Evolutionary conservation across 179 eudicot species (phyloP).

Genomic region (Spinacia oleracea): DNA sequence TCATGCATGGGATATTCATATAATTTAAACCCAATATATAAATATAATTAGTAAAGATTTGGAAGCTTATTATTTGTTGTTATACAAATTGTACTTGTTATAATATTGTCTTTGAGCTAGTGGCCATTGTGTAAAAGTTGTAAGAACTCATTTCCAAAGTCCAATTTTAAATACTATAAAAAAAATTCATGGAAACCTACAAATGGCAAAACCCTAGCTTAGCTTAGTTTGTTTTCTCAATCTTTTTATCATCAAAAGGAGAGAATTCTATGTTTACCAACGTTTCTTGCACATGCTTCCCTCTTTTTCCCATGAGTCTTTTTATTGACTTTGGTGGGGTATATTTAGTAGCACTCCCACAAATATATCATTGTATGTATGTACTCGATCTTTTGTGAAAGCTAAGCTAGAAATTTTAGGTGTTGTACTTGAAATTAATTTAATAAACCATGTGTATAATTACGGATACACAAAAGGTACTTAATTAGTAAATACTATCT

Average conservation of each 20-base stretch:
- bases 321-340: constrained; percentile 35
- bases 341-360: constrained; percentile 13
- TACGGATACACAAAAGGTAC: constrained; percentile 24
- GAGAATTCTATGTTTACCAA: constrained; percentile 44
- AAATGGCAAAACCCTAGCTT: constrained; percentile 44
- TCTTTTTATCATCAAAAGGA: constrained; percentile 54
- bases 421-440: constrained; percentile 22
- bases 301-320: constrained; percentile 44
- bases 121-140: constrained; percentile 24
- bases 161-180: constrained; percentile 2
- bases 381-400: constrained; percentile 6
- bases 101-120: constrained; percentile 21
- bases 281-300: constrained; percentile 58
- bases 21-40: constrained; percentile 2
- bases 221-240: constrained; percentile 9
- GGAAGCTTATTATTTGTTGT: constrained; percentile 33
- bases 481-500: not conserved
- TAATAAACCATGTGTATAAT: constrained; percentile 1
- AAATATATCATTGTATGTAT: too few relatives aligned
- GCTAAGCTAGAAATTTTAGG: not conserved
- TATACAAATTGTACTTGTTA: not conserved
- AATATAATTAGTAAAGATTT: constrained; percentile 20
- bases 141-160: constrained; percentile 23
- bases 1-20: constrained; percentile 39
- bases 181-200: constrained; percentile 21